A percentile compares a stretch with the other conserved stretches of the same genome.
These are phyloP conservation scores for Vaucheria bursata DNA, from an alignment of 352 stramenopile species.

Conservation along the genomic window DNA sequence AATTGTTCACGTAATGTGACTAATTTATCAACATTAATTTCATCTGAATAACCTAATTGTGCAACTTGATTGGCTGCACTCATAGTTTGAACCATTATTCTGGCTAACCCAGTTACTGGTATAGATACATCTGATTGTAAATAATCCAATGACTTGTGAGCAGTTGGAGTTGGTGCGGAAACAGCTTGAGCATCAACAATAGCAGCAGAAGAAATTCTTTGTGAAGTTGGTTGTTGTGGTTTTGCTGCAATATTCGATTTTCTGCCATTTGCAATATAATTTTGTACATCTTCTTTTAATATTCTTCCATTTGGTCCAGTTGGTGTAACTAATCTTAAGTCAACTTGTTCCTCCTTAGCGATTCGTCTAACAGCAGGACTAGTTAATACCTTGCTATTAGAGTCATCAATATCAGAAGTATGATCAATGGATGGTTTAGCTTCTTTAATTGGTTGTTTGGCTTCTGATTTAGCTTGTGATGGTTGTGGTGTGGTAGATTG, in stretches of 20 bases:
- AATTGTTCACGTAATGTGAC: conserved; percentile 64
- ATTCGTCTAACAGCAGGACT: conserved; percentile 88
- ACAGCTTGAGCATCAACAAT: conserved; percentile 13
- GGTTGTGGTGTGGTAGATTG: not conserved
- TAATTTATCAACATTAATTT: conserved; percentile 86
- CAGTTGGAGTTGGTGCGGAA: conserved; percentile 3
- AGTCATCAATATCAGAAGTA: too few species aligned
- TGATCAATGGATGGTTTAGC: too few species aligned
- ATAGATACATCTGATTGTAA: too few species aligned
- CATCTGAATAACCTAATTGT: conserved; percentile 94
- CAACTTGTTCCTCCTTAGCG: conserved; percentile 81
- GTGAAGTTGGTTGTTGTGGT: not conserved
- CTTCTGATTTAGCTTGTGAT: too few species aligned
- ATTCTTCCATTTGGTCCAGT: conserved; percentile 82
- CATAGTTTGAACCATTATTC: too few species aligned
- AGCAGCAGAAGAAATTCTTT: not conserved
- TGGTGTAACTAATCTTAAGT: conserved; percentile 65
- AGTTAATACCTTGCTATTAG: conserved; percentile 75
- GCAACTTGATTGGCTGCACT: too few species aligned
- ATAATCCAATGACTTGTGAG: too few species aligned
- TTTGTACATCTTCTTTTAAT: conserved; percentile 90
- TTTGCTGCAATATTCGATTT: not conserved
- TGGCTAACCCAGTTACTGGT: too few species aligned
- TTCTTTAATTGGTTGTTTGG: too few species aligned
- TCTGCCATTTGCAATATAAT: not conserved